phyloP scores from a whole-genome alignment of 2,329 filamentous ascomycete genomes.

The Gyromitra esculenta region DNA sequence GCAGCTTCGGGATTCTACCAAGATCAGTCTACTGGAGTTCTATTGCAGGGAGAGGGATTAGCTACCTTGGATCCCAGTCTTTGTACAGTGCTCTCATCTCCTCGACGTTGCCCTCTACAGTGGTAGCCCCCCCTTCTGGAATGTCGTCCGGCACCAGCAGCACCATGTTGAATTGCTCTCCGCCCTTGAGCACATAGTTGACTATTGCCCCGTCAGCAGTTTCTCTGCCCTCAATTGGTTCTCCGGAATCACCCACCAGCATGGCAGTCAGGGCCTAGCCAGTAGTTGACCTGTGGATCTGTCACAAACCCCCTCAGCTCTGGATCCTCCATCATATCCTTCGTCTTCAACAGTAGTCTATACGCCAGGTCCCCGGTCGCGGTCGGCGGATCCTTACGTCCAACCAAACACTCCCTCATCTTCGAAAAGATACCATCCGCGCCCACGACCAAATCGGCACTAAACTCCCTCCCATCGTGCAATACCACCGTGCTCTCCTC shows the following conservation, averaged over 20 bases:
- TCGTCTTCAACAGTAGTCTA: constrained; percentile 64
- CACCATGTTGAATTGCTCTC: constrained; percentile 64
- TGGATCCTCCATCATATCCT: constrained; percentile 64
- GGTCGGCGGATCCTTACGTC: constrained; percentile 62
- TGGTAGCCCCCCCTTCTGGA: constrained; percentile 58
- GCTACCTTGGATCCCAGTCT: constrained; percentile 58
- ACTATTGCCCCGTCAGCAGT: constrained; percentile 60
- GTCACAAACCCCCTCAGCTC: constrained; percentile 63
- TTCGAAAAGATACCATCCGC: constrained; percentile 64
- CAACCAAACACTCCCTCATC: constrained; percentile 63
- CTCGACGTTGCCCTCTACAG: constrained; percentile 56
- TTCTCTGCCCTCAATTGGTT: constrained; percentile 54
- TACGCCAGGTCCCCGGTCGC: constrained; percentile 69
- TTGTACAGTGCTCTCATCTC: constrained; percentile 59
- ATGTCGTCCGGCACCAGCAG: constrained; percentile 64
- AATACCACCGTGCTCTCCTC: constrained; percentile 60
- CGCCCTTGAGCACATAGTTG: constrained; percentile 63
- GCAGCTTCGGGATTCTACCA: constrained; percentile 65
- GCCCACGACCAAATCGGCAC: constrained; percentile 63
- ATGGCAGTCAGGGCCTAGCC: constrained; percentile 60
- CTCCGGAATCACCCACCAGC: constrained; percentile 66
- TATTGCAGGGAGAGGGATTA: not conserved
- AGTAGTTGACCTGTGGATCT: constrained; percentile 64
- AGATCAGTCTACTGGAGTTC: not conserved
- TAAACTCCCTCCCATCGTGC: constrained; percentile 59